Evolutionary conservation across 1,139 yeast genomes (phyloP).

Genomic region (Yamadazyma dushanensis): DNA sequence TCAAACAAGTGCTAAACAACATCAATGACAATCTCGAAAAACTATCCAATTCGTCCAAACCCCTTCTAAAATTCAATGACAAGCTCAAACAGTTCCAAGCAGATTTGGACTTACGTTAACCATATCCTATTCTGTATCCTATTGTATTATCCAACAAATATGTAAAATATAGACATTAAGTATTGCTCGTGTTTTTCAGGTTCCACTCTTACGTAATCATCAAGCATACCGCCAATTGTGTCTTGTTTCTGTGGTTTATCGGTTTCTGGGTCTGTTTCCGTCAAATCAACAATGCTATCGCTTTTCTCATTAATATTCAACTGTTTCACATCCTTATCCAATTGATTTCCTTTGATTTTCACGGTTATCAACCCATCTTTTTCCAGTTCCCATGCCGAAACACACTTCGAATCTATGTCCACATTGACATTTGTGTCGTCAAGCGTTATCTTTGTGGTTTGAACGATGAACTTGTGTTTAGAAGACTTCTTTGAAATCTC

Average conservation of each 20-base stretch:
- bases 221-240: conserved; percentile 11
- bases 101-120: conserved; percentile 22
- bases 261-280: conserved; percentile 1
- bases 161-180: conserved; percentile 34
- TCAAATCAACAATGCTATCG: not conserved
- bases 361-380: conserved; percentile 32
- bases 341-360: too few relatives aligned
- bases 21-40: conserved; percentile 21
- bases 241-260: conserved; percentile 4
- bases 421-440: conserved; percentile 20
- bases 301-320: not conserved
- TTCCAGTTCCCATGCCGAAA: conserved; percentile 41
- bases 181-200: conserved; percentile 8
- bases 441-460: conserved; percentile 23
- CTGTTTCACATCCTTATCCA: not conserved
- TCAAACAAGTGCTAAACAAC: conserved; percentile 19
- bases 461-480: conserved; percentile 37
- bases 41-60: conserved; percentile 19
- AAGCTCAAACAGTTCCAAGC: conserved; percentile 28
- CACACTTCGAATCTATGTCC: conserved; percentile 26
- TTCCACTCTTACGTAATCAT: conserved; percentile 9
- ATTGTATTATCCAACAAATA: conserved; percentile 22
- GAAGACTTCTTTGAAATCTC: conserved; percentile 32
- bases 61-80: conserved; percentile 26
- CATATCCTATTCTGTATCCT: conserved; percentile 3